A percentile compares a stretch with the other conserved stretches of the same genome.
These are phyloP conservation scores for Iberis amara DNA, from an alignment of 441 rosid genomes.

Conservation along the genomic window DNA sequence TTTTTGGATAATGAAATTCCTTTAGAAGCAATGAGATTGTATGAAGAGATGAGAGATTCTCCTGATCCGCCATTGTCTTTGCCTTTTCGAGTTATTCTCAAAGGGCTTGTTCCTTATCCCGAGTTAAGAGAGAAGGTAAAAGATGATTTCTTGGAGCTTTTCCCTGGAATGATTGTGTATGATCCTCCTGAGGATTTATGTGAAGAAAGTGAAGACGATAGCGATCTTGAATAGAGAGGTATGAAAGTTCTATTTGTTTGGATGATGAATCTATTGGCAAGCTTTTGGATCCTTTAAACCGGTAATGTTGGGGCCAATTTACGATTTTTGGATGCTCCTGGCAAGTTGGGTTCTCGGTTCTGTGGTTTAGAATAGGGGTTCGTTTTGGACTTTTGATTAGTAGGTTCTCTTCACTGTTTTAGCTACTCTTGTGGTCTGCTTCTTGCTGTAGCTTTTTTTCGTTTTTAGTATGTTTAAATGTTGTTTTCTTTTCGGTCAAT, in stretches of 20 bases:
- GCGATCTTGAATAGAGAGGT: slow-evolving; percentile 41
- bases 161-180: slow-evolving; percentile 78
- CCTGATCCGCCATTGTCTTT: slow-evolving; percentile 75
- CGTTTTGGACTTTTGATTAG: no score
- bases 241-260: no score
- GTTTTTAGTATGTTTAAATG: no score
- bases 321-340: no score
- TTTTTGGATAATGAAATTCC: slow-evolving; percentile 63
- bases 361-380: no score
- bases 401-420: no score
- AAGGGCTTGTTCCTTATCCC: slow-evolving; percentile 76
- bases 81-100: slow-evolving; percentile 82
- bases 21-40: slow-evolving; percentile 66
- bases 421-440: no score
- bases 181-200: slow-evolving; percentile 81
- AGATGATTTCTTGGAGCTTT: slow-evolving; percentile 81
- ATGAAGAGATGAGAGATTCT: slow-evolving; percentile 78
- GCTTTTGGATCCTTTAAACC: neutral
- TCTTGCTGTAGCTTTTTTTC: no score
- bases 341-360: no score
- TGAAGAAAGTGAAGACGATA: slow-evolving; percentile 46
- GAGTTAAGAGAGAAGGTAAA: slow-evolving; percentile 76
- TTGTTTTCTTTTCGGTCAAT: no score
- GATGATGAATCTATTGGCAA: no score
- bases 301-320: no score